Base-by-base conservation (phyloP, 495 filamentous ascomycete genomes). In the Aspergillus olivimuriae region DNA sequence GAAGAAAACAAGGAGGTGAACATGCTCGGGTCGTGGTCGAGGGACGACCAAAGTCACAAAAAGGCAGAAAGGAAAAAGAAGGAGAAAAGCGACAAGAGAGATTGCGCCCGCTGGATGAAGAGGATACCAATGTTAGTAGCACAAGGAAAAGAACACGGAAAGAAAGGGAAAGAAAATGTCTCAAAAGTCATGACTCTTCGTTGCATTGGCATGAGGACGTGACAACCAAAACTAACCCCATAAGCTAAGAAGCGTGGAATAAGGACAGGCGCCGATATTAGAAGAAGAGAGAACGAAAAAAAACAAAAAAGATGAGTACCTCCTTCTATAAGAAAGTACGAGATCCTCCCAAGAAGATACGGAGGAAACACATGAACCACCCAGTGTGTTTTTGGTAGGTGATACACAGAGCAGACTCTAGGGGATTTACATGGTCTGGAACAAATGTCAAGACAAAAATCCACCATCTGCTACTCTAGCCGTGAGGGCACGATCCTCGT, bases 121-220 rank as follows among this genome's bases (percentile, higher is more conserved):
- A 15, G 38, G 18, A 45, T 18, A 24, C 23, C 20, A 38, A 23
- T 19, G 24, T 4, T 34, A 3, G 14, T 30, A 28, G 44, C 5
- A n/a, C 31, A 33, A 34, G 28, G n/a, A 28, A 42, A 46, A 45
- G 32, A 16, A 39, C 26, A 38, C 15, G 19, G 11, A 52, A 18
- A 39, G 19, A 49, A 45, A 50, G 41, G 40, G 43, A 30, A 50
- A 44, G 43, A 22, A 56, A 50, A 56, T 26, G 26, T 17, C 44
- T 41, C 44, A 31, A 57, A 57, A 45, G 55, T 62, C 65, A 67
- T 70, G 59, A 63, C 53, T 66, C 60, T 68, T 65, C 66, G 66
- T 70, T 70, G 64, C 56, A 68, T 68, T 68, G 51, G 57, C 66
- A 60, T 65, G 58, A 52, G 51, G 58, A 63, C 58, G 60, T 66